These are phyloP conservation scores for Angophora floribunda DNA, from an alignment of 345 rosid genomes.

Conservation along the genomic window DNA sequence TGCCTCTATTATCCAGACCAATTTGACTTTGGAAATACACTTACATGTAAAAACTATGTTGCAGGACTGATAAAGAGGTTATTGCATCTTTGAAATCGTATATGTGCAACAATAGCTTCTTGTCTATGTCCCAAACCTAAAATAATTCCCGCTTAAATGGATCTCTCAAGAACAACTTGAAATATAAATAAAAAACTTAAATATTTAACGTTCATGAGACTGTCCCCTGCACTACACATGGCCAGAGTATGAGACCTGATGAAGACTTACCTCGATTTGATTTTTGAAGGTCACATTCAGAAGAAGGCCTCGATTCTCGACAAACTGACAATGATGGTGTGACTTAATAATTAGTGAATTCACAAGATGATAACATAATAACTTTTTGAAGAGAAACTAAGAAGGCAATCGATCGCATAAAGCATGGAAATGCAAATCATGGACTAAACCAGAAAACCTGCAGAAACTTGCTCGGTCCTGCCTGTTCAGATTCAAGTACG, in stretches of 20 bases:
- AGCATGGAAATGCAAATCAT: background rate
- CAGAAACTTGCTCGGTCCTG: conserved; percentile 53
- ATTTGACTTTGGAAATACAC: conserved; percentile 4
- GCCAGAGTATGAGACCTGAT: background rate
- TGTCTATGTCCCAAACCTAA: conserved; percentile 88
- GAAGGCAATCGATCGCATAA: background rate
- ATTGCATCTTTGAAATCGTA: conserved; percentile 46
- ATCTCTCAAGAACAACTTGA: background rate
- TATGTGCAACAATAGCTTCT: conserved; percentile 42
- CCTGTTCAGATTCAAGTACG: conserved; percentile 54
- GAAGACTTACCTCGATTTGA: conserved; percentile 64
- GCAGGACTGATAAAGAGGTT: conserved; percentile 58
- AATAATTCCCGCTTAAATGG: background rate
- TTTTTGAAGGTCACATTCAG: conserved; percentile 61
- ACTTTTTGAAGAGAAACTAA: background rate
- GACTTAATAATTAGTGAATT: background rate
- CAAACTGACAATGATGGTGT: conserved; percentile 30
- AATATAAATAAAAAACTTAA: background rate
- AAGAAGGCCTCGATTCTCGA: conserved; percentile 65
- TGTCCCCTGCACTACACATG: background rate
- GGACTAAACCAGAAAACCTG: conserved; percentile 33
- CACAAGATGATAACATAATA: background rate
- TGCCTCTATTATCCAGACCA: background rate
- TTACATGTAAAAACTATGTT: conserved; percentile 58
- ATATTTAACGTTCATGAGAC: background rate